These are phyloP conservation scores for Pisolithus albus DNA, from an alignment of 768 basidiomycete species.

Conservation along the genomic window DNA sequence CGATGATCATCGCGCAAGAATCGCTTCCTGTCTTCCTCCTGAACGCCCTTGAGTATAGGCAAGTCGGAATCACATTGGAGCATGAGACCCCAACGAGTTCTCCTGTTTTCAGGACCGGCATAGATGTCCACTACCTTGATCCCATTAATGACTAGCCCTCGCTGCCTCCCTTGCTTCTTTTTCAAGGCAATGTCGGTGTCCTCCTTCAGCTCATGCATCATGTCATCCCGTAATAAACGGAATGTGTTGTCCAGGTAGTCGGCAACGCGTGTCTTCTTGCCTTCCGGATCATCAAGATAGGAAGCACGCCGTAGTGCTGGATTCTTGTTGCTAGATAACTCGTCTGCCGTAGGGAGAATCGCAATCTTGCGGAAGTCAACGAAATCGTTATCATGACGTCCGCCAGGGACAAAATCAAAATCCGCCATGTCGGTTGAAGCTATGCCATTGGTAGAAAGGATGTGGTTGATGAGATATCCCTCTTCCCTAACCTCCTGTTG, in stretches of 20 bases:
- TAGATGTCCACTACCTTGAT: conserved; percentile 33
- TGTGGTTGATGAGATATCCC: conserved; percentile 36
- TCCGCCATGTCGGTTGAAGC: conserved; percentile 12
- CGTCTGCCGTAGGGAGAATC: conserved; percentile 59
- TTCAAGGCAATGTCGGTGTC: conserved; percentile 40
- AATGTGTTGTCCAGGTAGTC: conserved; percentile 62
- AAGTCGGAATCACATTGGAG: conserved; percentile 33
- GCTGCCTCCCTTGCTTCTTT: conserved; percentile 34
- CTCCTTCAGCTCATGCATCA: conserved; percentile 51
- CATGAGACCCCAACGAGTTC: conserved; percentile 35
- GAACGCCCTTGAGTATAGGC: conserved; percentile 28
- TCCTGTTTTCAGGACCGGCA: conserved; percentile 20
- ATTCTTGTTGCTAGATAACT: conserved; percentile 37
- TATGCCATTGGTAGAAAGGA: conserved; percentile 23
- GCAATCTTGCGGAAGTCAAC: conserved; percentile 51
- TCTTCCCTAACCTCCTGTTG: conserved; percentile 20
- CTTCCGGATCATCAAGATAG: conserved; percentile 38
- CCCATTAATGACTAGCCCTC: conserved; percentile 34
- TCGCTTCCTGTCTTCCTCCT: conserved; percentile 31
- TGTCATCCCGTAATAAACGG: conserved; percentile 59
- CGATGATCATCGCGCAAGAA: conserved; percentile 32
- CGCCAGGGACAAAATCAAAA: conserved; percentile 39
- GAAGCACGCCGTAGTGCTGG: conserved; percentile 45
- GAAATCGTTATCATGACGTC: conserved; percentile 67
- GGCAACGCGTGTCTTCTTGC: conserved; percentile 31